Evolutionary conservation across 371 early-diverging fungal genomes (phyloP), one percentile per base, ranked within the genome.

Genomic region (Chytridiales sp.): DNA sequence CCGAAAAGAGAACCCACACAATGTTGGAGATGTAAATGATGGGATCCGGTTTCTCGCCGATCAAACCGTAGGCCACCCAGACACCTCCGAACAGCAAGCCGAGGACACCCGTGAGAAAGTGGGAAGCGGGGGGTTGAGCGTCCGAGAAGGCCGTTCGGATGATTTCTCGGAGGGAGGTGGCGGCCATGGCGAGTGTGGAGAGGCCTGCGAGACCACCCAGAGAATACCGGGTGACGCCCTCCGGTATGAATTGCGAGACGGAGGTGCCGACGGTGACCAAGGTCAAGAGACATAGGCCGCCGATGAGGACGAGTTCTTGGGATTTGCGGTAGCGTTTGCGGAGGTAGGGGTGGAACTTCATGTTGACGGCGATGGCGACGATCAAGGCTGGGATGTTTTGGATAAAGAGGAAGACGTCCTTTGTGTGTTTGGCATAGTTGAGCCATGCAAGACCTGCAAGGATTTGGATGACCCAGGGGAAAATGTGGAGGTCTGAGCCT

Each of bases 401-500:
- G 19, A 63, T 38, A 53, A 53, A 63, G 22, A 63, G 36, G 46
- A 63, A 63, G 11, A 57, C 31, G 50, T 63, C 64, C 17, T 57
- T 48, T 31, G 48, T 49, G 39, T n/a, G 39, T 11, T 46, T 32
- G 2, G 57, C 43, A 41, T 63, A 63, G 48, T 57, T 44, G 21
- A 57, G 2, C 38, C 57, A 63, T 6, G 64, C 64, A 24, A 63
- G 42, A 3, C 58, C 64, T 34, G 15, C 50, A 26, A 47, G 34
- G 58, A 63, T 63, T 34, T 63, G 58, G 15, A 63, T 47, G 21
- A 53, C 54, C 64, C 64, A 63, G 13, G 64, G 57, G 39, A 63
- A 57, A 38, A 63, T 38, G 36, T 51, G 58, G 52, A 63, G n/a
- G n/a, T 40, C 19, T 59, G 49, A n/a, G n/a, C n/a, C n/a, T n/a